A percentile compares a stretch with the other conserved stretches of the same genome.
phyloP scores from a whole-genome alignment of 2,329 filamentous ascomycete species.

The Stachybotrys echinatus region DNA sequence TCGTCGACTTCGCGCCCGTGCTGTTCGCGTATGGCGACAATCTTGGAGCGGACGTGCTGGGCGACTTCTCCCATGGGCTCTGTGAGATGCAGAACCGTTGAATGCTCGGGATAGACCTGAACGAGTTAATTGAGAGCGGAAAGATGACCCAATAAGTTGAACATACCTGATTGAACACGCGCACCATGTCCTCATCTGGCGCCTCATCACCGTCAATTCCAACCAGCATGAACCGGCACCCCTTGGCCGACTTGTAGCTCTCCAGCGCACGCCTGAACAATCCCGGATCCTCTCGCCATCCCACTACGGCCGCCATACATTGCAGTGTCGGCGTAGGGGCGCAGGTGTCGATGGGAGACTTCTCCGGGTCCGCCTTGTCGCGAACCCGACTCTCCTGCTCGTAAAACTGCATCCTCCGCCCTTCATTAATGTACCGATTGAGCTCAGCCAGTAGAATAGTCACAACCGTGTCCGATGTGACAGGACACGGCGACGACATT shows the following conservation, averaged over 20 bases:
- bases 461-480: slow-evolving; percentile 14
- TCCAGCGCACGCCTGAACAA: slow-evolving; percentile 15
- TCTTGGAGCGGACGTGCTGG: slow-evolving; percentile 10
- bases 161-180: slow-evolving; percentile 14
- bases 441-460: slow-evolving; percentile 14
- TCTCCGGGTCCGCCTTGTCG: slow-evolving; percentile 8
- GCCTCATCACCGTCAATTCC: slow-evolving; percentile 17
- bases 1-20: slow-evolving; percentile 8
- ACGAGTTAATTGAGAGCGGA: not conserved
- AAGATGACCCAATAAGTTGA: not conserved
- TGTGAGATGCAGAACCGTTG: slow-evolving; percentile 11
- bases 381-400: slow-evolving; percentile 4
- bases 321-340: slow-evolving; percentile 7
- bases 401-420: slow-evolving; percentile 11
- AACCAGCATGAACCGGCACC: slow-evolving; percentile 13
- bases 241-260: slow-evolving; percentile 12
- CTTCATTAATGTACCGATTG: slow-evolving; percentile 15
- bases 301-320: slow-evolving; percentile 16
- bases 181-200: slow-evolving; percentile 15
- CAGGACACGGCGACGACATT: slow-evolving; percentile 14
- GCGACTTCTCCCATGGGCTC: slow-evolving; percentile 15
- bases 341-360: slow-evolving; percentile 4
- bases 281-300: slow-evolving; percentile 16
- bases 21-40: slow-evolving; percentile 6
- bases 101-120: slow-evolving; percentile 13